Evolutionary conservation across 305 asterid species (phyloP).

Genomic region (Fraxinus latifolia): DNA sequence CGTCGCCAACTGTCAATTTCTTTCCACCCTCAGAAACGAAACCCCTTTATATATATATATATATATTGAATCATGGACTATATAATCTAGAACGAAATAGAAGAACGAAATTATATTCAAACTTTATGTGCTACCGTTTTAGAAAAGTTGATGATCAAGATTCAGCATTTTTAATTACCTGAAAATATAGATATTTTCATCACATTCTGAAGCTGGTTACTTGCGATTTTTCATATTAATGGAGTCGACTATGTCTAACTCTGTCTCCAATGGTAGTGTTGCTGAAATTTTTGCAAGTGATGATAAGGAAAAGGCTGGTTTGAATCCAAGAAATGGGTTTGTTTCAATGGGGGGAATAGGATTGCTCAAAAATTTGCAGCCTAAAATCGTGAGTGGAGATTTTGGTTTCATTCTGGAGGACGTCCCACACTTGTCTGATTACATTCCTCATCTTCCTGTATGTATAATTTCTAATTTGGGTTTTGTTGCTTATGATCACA

Average conservation of each 20-base stretch:
- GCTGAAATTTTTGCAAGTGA: not conserved
- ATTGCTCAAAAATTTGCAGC: slow-evolving; percentile 24
- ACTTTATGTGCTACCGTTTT: not conserved
- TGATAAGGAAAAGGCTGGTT: not conserved
- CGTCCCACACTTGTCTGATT: slow-evolving; percentile 86
- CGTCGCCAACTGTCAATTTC: slow-evolving; percentile 26
- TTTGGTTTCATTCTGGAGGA: slow-evolving; percentile 69
- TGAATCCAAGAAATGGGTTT: slow-evolving; percentile 16
- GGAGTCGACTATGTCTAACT: slow-evolving; percentile 21
- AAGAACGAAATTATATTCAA: slow-evolving; percentile 1
- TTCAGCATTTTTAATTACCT: not conserved
- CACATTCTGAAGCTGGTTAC: not conserved
- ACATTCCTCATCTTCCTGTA: slow-evolving; percentile 64
- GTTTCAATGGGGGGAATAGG: slow-evolving; percentile 30
- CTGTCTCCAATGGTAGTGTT: slow-evolving; percentile 1
- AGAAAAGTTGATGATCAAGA: slow-evolving; percentile 11
- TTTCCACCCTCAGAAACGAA: not conserved
- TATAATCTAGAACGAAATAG: not conserved
- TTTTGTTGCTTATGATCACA: not conserved
- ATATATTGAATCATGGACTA: not conserved
- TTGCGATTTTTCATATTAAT: slow-evolving; percentile 1
- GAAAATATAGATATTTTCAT: not conserved
- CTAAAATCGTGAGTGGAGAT: slow-evolving; percentile 49
- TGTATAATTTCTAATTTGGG: not conserved
- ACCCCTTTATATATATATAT: not conserved